Evolutionary conservation across 306 rosid genomes (phyloP), one percentile per base, ranked within the genome.

Genomic region (Oxytropis ochrocephala): DNA sequence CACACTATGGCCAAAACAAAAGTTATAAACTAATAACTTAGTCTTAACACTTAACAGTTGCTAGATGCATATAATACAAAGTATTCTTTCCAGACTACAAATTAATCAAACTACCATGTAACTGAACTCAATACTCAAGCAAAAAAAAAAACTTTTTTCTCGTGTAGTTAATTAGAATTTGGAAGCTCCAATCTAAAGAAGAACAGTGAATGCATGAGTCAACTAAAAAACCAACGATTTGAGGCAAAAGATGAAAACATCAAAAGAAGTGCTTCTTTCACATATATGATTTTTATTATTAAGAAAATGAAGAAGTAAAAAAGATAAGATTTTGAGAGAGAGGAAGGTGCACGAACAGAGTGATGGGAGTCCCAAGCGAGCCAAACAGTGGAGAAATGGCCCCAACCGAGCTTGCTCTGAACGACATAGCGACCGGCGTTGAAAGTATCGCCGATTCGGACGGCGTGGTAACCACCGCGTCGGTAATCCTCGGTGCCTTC

Each of bases 311-410:
- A 17, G 12, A 60, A 38, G 5, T 11, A n/a, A 44, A 35, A 44
- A 62, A 47, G 8, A 5, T 16, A 36, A 24, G 50, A 67, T 67
- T 58, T 59, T 32, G 71, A 68, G 55, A 72, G 55, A 72, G 52
- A 59, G 70, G 54, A 64, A 42, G 13, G 3, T 4, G 33, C 75
- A 93, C 96, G 27, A 85, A 74, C 78, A 80, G 81, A 55, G 58
- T 62, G 72, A 42, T 61, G 88, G 38, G 78, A 75, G 71, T 93
- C 98, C 97, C 96, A 93, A 17, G 98, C 97, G 73, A 93, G 98
- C 97, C 97, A 93, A 21, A 93, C 97, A 12, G 98, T 90, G 75
- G 98, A 93, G 88, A 93, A 93, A 75, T 93, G 98, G 11, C 98
- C 98, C 98, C 97, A 93, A 19, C 98, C 98, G 47, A 93, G 98